These are phyloP conservation scores for Cercospora sojina DNA, from an alignment of 2,329 filamentous ascomycete genomes.

Conservation along the genomic window DNA sequence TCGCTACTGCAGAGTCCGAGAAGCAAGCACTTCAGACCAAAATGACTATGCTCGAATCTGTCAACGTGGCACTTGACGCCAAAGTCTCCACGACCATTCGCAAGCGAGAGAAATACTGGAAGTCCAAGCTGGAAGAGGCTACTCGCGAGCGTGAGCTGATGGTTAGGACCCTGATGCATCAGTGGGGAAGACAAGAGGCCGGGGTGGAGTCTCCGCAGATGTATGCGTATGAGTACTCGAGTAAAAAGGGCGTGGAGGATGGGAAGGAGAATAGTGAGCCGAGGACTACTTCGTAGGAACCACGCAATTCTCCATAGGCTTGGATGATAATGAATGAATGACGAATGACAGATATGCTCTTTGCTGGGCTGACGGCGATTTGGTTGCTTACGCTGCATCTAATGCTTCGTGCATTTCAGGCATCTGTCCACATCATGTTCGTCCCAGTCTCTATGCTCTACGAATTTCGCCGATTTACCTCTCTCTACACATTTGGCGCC, in stretches of 20 bases:
- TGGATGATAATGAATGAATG: not conserved
- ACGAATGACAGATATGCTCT: not conserved
- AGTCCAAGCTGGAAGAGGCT: slow-evolving; percentile 26
- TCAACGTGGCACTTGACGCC: slow-evolving; percentile 30
- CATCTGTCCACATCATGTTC: not conserved
- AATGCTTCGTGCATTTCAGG: not conserved
- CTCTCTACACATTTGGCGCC: not conserved
- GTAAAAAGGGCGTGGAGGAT: not conserved
- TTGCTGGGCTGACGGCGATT: not conserved
- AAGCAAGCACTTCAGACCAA: slow-evolving; percentile 7
- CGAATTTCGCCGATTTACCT: not conserved
- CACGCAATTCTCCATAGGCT: not conserved
- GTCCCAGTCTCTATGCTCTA: not conserved
- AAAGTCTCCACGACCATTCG: slow-evolving; percentile 26
- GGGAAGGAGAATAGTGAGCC: slow-evolving; percentile 19
- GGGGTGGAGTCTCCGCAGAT: slow-evolving; percentile 36
- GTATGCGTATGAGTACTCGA: slow-evolving; percentile 37
- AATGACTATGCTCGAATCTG: slow-evolving; percentile 23
- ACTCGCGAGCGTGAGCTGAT: slow-evolving; percentile 36
- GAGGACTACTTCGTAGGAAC: slow-evolving; percentile 1
- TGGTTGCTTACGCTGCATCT: not conserved
- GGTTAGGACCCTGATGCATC: slow-evolving; percentile 63
- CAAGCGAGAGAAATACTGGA: slow-evolving; percentile 30
- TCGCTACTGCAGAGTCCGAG: slow-evolving; percentile 15
- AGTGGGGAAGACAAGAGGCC: slow-evolving; percentile 68